A percentile compares a stretch with the other conserved stretches of the same genome.
Conservation (phyloP, 192 early-diverging fungal genomes). For the Backusella luteola region DNA sequence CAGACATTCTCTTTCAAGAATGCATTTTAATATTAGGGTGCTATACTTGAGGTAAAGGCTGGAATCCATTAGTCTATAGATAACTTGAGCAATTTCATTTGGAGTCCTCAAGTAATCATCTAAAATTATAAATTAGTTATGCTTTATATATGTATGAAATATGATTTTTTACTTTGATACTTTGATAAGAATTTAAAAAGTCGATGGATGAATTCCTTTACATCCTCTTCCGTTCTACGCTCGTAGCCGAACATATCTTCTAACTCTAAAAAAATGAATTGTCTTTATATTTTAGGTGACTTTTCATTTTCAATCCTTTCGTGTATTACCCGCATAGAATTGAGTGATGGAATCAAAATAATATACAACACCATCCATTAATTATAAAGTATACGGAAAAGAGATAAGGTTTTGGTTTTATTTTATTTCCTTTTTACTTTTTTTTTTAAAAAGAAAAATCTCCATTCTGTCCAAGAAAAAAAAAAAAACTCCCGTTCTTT, state of each 20-base stretch:
- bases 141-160: not conserved
- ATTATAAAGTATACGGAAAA: not conserved
- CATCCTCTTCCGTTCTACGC: conserved; percentile 8
- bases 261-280: conserved; percentile 18
- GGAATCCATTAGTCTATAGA: conserved; percentile 54
- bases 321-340: conserved; percentile 30
- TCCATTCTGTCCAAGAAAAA: too few species aligned
- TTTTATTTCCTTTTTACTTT: not conserved
- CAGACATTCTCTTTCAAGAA: conserved; percentile 26
- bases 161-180: conserved; percentile 27
- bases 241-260: conserved; percentile 23
- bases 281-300: not conserved
- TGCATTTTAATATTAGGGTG: conserved; percentile 23
- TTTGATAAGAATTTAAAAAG: conserved; percentile 30
- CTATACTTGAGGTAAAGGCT: conserved; percentile 40
- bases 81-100: conserved; percentile 41
- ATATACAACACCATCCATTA: conserved; percentile 28
- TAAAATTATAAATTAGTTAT: conserved; percentile 16
- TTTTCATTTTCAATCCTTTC: not conserved
- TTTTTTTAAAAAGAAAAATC: not conserved
- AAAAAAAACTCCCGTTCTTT: too few species aligned
- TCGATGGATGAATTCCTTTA: conserved; percentile 9
- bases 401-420: not conserved
- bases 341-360: conserved; percentile 31
- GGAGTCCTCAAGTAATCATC: conserved; percentile 46